phyloP scores from a whole-genome alignment of 495 filamentous ascomycete genomes.

The Penicillium crystallinum region DNA sequence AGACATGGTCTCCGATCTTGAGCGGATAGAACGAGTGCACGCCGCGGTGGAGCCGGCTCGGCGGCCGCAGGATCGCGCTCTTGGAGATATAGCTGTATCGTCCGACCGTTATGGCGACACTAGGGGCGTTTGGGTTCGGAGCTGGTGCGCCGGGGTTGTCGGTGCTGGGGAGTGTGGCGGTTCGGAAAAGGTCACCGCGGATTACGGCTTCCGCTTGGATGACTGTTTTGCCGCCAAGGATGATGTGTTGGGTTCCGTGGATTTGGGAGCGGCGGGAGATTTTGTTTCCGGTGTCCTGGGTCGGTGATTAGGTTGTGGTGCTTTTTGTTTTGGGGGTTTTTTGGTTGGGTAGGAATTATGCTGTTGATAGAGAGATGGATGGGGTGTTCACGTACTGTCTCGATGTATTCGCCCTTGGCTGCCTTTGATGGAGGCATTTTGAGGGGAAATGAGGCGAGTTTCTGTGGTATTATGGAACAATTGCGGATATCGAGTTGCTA shows the following conservation, averaged over 20 bases:
- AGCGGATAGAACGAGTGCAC: slow-evolving; percentile 68
- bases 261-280: slow-evolving; percentile 86
- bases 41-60: slow-evolving; percentile 59
- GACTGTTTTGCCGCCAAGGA: slow-evolving; percentile 91
- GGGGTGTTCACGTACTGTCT: slow-evolving; percentile 60
- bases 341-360: background rate
- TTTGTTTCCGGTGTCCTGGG: slow-evolving; percentile 94
- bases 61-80: slow-evolving; percentile 68
- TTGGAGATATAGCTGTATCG: slow-evolving; percentile 81
- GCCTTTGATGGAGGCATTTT: slow-evolving; percentile 66
- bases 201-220: slow-evolving; percentile 89
- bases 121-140: slow-evolving; percentile 23
- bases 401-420: slow-evolving; percentile 86
- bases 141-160: slow-evolving; percentile 9
- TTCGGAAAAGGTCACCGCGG: slow-evolving; percentile 77
- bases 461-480: background rate
- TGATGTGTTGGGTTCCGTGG: slow-evolving; percentile 93
- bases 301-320: background rate
- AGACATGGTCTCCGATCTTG: slow-evolving; percentile 89
- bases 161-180: slow-evolving; percentile 24
- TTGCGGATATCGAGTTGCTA: background rate
- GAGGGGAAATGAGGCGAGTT: background rate
- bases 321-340: slow-evolving; percentile 1
- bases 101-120: slow-evolving; percentile 70
- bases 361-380: background rate